Percentiles rank a stretch among this genome's conserved stretches.
Evolutionary conservation across 1,284 basidiomycete genomes (phyloP).

Genomic region (Ustilago nuda): DNA sequence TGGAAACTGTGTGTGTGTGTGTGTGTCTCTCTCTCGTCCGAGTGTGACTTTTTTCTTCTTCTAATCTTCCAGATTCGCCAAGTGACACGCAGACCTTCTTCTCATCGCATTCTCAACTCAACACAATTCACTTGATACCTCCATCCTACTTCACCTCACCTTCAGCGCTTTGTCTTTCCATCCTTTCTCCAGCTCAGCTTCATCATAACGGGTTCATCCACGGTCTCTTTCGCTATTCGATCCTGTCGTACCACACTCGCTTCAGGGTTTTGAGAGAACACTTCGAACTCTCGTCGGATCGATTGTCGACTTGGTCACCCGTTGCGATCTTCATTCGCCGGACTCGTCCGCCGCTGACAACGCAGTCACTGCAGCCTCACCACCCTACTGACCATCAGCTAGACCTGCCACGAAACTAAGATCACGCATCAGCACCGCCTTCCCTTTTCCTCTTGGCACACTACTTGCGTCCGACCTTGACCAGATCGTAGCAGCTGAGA

Average conservation of each 20-base stretch:
- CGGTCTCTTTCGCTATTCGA: slow-evolving; percentile 5
- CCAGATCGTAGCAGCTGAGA: background rate
- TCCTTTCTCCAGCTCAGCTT: background rate
- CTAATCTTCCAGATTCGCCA: slow-evolving; percentile 1
- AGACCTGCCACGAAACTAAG: background rate
- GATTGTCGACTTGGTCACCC: background rate
- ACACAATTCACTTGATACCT: background rate
- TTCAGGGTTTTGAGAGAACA: background rate
- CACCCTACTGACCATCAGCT: background rate
- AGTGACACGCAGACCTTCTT: slow-evolving; percentile 5
- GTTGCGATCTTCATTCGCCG: background rate
- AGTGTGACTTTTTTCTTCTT: slow-evolving; percentile 4
- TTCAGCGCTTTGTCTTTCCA: background rate
- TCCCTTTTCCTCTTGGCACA: background rate
- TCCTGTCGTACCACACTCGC: background rate
- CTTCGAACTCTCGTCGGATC: background rate
- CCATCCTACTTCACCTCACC: background rate
- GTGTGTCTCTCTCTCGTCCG: background rate
- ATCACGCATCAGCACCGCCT: background rate
- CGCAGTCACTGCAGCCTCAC: background rate
- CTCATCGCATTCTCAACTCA: slow-evolving; percentile 6
- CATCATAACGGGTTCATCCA: background rate
- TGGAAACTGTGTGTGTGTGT: background rate
- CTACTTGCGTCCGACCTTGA: background rate
- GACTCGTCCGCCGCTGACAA: background rate